Base-by-base conservation (phyloP, 2,329 filamentous ascomycete species). In the Fusarium solani-melongenae region DNA sequence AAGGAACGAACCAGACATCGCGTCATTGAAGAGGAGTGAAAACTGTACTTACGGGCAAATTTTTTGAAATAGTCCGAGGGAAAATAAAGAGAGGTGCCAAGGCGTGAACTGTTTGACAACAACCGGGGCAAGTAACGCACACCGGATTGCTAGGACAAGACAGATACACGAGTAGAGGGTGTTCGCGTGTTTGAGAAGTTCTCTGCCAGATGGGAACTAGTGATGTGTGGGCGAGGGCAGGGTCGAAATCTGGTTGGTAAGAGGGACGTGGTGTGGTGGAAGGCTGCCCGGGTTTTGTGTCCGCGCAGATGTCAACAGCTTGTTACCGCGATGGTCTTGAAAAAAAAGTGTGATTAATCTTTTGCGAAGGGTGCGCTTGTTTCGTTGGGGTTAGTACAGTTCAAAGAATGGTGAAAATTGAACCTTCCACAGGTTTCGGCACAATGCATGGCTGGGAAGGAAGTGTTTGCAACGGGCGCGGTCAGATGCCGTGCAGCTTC, bases 21-120 rank as follows among this genome's bases (percentile, higher is more conserved):
- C 62, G 65, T 55, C 66, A 67, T 41, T 27, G 57, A 70, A 60
- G 70, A 76, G 8, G 41, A 11, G 38, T n/a, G 69, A 68, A 64
- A 57, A 71, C 63, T 78, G 74, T 79, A 84, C 82, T 83, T 79
- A 83, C 82, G 77, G 78, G 78, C 77, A 72, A 80, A 27, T 70
- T 77, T 77, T 77, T 77, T 75, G 73, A 76, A 74, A 68, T 75
- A 74, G 67, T 79, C 74, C 78, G 67, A 66, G 74, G 76, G 66
- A 69, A 49, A 49, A 69, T 69, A 73, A 75, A 69, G 33, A 51
- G 12, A 57, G 9, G 57, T 46, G 41, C 59, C 57, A 39, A 60
- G 63, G 24, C 51, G 17, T 63, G 39, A 24, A 41, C 38, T 64
- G 71, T 71, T 70, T 66, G 64, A 73, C 62, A 76, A 75, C 69